A percentile compares a stretch with the other conserved stretches of the same genome.
Evolutionary conservation across 2,329 filamentous ascomycete genomes (phyloP).

Genomic region (Drechslerella coelobrocha): DNA sequence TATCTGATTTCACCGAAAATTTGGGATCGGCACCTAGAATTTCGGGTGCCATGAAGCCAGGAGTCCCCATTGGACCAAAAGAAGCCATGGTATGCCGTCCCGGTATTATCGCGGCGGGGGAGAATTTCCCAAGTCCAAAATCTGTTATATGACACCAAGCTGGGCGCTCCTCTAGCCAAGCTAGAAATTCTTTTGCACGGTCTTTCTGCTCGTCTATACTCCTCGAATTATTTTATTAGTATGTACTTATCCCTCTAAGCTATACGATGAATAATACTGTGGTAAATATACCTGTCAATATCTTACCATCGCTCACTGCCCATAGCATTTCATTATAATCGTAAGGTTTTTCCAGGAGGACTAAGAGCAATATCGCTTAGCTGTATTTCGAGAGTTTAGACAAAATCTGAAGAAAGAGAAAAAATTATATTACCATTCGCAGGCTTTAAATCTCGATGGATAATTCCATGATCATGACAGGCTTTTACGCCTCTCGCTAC

Average conservation of each 20-base stretch:
- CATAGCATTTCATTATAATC: conserved; percentile 28
- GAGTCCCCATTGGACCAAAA: conserved; percentile 14
- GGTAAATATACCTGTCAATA: conserved; percentile 4
- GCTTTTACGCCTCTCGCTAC: conserved; percentile 35
- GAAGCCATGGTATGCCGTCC: conserved; percentile 2
- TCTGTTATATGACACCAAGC: conserved; percentile 43
- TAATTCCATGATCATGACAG: conserved; percentile 36
- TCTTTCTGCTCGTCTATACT: neutral
- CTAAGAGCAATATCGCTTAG: neutral
- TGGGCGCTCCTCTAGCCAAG: conserved; percentile 16
- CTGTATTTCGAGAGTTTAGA: neutral
- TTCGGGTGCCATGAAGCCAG: conserved; percentile 22
- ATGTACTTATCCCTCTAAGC: neutral
- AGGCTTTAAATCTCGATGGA: conserved; percentile 35
- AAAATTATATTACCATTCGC: conserved; percentile 27
- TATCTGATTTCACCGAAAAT: conserved; percentile 27
- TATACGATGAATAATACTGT: neutral
- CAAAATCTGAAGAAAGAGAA: neutral
- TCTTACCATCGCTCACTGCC: neutral
- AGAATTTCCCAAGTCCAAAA: conserved; percentile 36
- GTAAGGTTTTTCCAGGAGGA: conserved; percentile 20
- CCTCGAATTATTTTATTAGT: neutral
- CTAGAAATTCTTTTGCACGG: conserved; percentile 3
- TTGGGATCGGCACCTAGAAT: neutral
- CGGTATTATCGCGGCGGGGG: neutral